Conservation (phyloP, 2,329 filamentous ascomycete genomes). For the Tolypocladium endophyticum region DNA sequence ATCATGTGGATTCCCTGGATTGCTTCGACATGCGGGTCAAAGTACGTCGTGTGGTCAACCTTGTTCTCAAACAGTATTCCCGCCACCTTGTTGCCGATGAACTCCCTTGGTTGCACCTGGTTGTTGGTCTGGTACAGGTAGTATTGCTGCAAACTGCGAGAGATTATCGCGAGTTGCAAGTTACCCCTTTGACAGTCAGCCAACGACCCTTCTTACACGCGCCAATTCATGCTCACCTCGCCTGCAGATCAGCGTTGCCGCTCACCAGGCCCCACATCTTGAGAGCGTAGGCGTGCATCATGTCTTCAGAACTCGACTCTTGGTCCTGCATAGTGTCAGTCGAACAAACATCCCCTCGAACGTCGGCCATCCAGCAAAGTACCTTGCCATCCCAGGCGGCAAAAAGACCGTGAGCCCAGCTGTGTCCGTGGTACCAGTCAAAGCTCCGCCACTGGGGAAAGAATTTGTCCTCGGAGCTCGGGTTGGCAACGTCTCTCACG, state of each 20-base stretch:
- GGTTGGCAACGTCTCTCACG: slow-evolving; percentile 74
- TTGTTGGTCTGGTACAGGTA: slow-evolving; percentile 71
- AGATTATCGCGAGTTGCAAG: slow-evolving; percentile 71
- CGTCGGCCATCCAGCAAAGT: not conserved
- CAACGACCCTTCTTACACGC: not conserved
- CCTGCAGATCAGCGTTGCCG: slow-evolving; percentile 70
- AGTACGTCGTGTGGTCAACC: slow-evolving; percentile 85
- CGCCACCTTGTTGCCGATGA: slow-evolving; percentile 66
- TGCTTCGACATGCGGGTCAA: slow-evolving; percentile 62
- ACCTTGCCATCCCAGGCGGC: slow-evolving; percentile 63
- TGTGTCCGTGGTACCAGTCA: slow-evolving; percentile 93
- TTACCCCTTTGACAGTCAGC: slow-evolving; percentile 43
- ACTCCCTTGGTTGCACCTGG: slow-evolving; percentile 58
- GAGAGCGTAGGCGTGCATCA: slow-evolving; percentile 74
- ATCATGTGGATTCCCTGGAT: slow-evolving; percentile 78
- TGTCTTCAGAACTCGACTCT: slow-evolving; percentile 85
- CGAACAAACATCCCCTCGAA: too few relatives aligned
- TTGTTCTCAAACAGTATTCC: slow-evolving; percentile 88
- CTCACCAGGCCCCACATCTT: slow-evolving; percentile 87
- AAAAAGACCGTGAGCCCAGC: slow-evolving; percentile 77
- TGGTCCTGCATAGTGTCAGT: slow-evolving; percentile 37
- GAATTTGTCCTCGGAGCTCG: slow-evolving; percentile 54
- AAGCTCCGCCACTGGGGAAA: slow-evolving; percentile 80
- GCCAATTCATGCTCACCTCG: slow-evolving; percentile 33
- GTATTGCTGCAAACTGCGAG: slow-evolving; percentile 65